Conservation (phyloP, 805 yeast genomes). For the Suhomyces kilbournensis region DNA sequence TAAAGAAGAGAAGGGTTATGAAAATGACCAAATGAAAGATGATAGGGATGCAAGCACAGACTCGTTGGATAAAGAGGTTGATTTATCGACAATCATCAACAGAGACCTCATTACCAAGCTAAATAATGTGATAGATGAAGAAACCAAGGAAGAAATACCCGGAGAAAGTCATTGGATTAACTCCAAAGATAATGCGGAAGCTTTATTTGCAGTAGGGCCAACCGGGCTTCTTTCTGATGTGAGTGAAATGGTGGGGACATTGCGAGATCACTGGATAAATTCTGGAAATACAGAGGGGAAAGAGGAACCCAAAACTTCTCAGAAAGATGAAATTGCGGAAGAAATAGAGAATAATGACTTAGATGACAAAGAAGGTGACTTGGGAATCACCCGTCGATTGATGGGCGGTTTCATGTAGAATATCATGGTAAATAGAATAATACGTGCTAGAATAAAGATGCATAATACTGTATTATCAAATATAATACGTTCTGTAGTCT, state of each 20-base stretch:
- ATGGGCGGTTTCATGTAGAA: constrained; percentile 23
- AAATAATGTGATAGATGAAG: constrained; percentile 32
- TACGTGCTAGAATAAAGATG: background rate
- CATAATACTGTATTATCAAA: no score
- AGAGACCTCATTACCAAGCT: constrained; percentile 36
- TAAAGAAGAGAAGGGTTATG: constrained; percentile 10
- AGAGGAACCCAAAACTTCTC: background rate
- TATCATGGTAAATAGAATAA: background rate
- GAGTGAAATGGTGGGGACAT: constrained; percentile 53
- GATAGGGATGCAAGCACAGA: constrained; percentile 10
- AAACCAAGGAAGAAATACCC: constrained; percentile 15
- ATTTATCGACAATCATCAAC: constrained; percentile 27
- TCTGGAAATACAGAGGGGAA: constrained; percentile 4
- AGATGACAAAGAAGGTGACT: constrained; percentile 7
- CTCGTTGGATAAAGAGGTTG: constrained; percentile 26
- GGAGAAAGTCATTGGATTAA: constrained; percentile 52
- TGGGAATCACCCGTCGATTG: constrained; percentile 12
- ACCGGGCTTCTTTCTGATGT: constrained; percentile 68
- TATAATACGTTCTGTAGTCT: no score
- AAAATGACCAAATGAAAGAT: constrained; percentile 4
- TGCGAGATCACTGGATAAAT: constrained; percentile 37
- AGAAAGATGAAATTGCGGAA: background rate
- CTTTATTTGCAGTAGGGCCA: constrained; percentile 57
- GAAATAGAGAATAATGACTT: constrained; percentile 4
- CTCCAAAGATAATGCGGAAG: constrained; percentile 34